Evolutionary conservation across 2,329 filamentous ascomycete genomes (phyloP).

Genomic region (Ceratocystis ficicola): DNA sequence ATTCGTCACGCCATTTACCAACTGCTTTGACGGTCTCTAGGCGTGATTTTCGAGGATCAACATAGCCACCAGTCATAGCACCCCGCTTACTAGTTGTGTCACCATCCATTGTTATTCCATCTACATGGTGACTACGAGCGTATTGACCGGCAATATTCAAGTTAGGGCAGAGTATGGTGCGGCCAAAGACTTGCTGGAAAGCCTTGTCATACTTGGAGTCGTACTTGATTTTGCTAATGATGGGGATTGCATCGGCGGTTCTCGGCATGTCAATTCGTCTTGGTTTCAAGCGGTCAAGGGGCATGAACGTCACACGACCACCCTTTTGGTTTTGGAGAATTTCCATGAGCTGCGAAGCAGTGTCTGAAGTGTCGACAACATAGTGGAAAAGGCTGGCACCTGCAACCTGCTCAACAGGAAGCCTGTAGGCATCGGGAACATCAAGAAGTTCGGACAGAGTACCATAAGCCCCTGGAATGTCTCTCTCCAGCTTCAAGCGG

Average conservation of each 20-base stretch:
- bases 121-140: slow-evolving; percentile 79
- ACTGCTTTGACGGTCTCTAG: slow-evolving; percentile 72
- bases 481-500: slow-evolving; percentile 64
- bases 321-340: slow-evolving; percentile 65
- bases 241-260: slow-evolving; percentile 73
- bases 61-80: slow-evolving; percentile 87
- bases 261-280: slow-evolving; percentile 65
- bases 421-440: slow-evolving; percentile 70
- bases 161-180: slow-evolving; percentile 86
- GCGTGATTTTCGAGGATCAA: slow-evolving; percentile 74
- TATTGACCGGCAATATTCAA: slow-evolving; percentile 80
- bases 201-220: slow-evolving; percentile 68
- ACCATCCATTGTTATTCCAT: slow-evolving; percentile 87
- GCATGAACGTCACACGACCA: slow-evolving; percentile 89
- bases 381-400: slow-evolving; percentile 92
- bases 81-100: slow-evolving; percentile 92
- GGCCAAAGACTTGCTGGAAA: slow-evolving; percentile 90
- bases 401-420: slow-evolving; percentile 84
- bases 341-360: slow-evolving; percentile 69
- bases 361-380: slow-evolving; percentile 82
- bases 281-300: slow-evolving; percentile 66
- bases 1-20: slow-evolving; percentile 61
- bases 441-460: slow-evolving; percentile 87
- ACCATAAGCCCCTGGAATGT: slow-evolving; percentile 79
- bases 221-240: slow-evolving; percentile 74